phyloP scores from a whole-genome alignment of 805 yeast species.

The Yarrowia porcina region DNA sequence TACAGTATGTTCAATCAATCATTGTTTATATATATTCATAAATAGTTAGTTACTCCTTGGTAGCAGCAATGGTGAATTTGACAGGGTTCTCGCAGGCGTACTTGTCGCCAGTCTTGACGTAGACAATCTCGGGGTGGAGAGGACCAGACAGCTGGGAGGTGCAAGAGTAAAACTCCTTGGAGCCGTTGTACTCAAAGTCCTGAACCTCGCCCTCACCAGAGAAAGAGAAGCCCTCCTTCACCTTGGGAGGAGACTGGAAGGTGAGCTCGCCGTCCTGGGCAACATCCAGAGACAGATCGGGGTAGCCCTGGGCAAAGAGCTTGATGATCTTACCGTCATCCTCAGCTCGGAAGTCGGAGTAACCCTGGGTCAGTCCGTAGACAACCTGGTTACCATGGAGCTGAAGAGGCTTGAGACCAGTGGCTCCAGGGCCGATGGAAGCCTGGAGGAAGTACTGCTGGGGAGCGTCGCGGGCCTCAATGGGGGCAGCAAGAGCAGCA shows the following conservation, averaged over 20 bases:
- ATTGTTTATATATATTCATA: neutral
- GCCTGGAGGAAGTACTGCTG: neutral
- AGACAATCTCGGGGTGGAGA: neutral
- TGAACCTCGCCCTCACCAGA: neutral
- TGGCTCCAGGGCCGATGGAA: neutral
- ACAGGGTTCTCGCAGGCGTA: neutral
- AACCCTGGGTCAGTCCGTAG: neutral
- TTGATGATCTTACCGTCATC: neutral
- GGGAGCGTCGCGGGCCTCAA: neutral
- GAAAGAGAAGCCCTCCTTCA: neutral
- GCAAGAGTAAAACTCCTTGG: neutral
- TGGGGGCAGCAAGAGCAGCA: neutral
- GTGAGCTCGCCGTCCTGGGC: neutral
- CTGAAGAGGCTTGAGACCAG: neutral
- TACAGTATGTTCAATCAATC: too few relatives aligned
- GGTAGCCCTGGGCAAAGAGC: neutral
- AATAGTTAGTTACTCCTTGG: neutral
- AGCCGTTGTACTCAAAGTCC: neutral
- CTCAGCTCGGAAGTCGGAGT: neutral
- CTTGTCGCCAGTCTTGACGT: neutral
- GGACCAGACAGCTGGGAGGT: neutral
- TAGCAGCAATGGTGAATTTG: slow-evolving; percentile 1
- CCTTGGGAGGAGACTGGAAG: neutral
- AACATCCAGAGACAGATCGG: neutral
- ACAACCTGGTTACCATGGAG: neutral